These are phyloP conservation scores for Cladosporium sp. DNA, from an alignment of 2,329 filamentous ascomycete genomes.

Conservation along the genomic window DNA sequence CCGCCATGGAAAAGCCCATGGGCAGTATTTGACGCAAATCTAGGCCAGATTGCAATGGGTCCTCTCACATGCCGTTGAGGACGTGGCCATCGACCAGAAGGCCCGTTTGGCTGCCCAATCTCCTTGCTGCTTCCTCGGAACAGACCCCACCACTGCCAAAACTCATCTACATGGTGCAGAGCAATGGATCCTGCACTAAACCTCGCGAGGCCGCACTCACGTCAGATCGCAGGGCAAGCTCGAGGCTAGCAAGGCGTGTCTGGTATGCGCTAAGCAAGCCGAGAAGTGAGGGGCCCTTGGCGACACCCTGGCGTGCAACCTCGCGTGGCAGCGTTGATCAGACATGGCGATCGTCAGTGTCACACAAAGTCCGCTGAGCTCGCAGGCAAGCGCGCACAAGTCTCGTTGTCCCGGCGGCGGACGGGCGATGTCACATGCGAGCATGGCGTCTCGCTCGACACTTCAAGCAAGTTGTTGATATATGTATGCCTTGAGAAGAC, in stretches of 20 bases:
- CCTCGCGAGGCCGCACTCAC: background rate
- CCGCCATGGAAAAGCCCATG: too few relatives aligned
- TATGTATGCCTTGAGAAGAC: too few relatives aligned
- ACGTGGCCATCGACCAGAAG: background rate
- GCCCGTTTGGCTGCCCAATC: background rate
- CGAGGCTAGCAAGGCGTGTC: background rate
- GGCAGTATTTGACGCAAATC: background rate
- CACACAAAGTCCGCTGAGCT: background rate
- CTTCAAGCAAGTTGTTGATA: too few relatives aligned
- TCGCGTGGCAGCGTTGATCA: constrained; percentile 5
- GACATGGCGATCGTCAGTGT: background rate
- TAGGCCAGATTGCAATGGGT: background rate
- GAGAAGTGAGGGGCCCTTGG: constrained; percentile 10
- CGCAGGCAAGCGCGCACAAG: background rate
- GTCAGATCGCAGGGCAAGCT: constrained; percentile 7
- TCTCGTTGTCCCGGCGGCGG: too few relatives aligned
- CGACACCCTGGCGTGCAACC: constrained; percentile 1
- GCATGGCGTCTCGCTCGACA: too few relatives aligned
- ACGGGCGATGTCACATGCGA: too few relatives aligned
- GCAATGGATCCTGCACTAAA: constrained; percentile 5
- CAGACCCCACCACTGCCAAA: background rate
- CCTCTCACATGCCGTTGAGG: background rate
- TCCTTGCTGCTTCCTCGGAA: background rate
- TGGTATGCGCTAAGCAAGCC: constrained; percentile 3
- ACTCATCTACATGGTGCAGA: background rate